Evolutionary conservation across 768 basidiomycete species (phyloP).

Genomic region (Pleurotus giganteus): DNA sequence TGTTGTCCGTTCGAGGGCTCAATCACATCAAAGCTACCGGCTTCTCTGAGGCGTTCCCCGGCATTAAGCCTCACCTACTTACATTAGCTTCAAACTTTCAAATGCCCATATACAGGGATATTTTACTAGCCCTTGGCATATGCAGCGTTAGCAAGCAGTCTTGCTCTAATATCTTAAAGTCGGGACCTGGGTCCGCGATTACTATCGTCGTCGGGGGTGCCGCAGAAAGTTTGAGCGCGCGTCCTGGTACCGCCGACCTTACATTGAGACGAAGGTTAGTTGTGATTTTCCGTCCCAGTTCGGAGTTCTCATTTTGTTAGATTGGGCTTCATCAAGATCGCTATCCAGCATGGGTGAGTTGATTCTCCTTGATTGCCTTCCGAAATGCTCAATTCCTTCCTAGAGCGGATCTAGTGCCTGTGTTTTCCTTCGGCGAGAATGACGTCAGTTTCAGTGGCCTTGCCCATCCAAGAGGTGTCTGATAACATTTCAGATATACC

Average conservation of each 20-base stretch:
- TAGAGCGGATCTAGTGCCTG: slow-evolving; percentile 94
- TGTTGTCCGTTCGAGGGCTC: slow-evolving; percentile 8
- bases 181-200: slow-evolving; percentile 67
- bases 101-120: slow-evolving; percentile 91
- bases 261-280: slow-evolving; percentile 70
- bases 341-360: slow-evolving; percentile 81
- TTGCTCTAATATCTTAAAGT: slow-evolving; percentile 82
- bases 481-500: slow-evolving; percentile 71
- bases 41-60: slow-evolving; percentile 88
- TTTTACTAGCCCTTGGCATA: slow-evolving; percentile 83
- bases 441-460: slow-evolving; percentile 56
- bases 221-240: slow-evolving; percentile 89
- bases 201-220: slow-evolving; percentile 97
- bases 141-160: slow-evolving; percentile 90
- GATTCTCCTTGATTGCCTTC: slow-evolving; percentile 4
- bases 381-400: neutral
- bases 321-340: slow-evolving; percentile 93
- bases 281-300: neutral
- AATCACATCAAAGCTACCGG: slow-evolving; percentile 61
- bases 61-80: slow-evolving; percentile 89
- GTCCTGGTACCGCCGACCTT: slow-evolving; percentile 94
- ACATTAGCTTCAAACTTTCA: slow-evolving; percentile 89
- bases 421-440: slow-evolving; percentile 98
- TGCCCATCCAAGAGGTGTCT: neutral
- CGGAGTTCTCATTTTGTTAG: slow-evolving; percentile 30